Evolutionary conservation across 164 flowering plant genomes (phyloP), one percentile per base, ranked within the genome.

Genomic region (Brasenia schreberi): DNA sequence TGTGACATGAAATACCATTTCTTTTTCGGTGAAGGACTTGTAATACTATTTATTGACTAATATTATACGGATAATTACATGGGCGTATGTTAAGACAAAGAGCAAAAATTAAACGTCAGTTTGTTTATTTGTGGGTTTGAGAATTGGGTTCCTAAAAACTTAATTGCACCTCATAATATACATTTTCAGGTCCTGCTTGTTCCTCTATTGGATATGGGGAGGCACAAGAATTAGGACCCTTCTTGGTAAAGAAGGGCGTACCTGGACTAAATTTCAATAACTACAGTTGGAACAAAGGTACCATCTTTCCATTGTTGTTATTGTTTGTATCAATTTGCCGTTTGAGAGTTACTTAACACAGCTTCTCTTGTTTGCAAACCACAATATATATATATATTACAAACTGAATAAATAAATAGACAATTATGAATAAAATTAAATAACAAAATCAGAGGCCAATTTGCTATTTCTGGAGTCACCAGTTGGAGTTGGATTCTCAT

Each of bases 381-480:
- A n/a, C n/a, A n/a, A n/a, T n/a, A n/a, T n/a, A n/a, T n/a, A n/a
- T n/a, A n/a, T n/a, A n/a, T n/a, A n/a, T n/a, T n/a, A n/a, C n/a
- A n/a, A n/a, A n/a, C n/a, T n/a, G n/a, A n/a, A n/a, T n/a, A n/a
- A n/a, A n/a, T n/a, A n/a, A n/a, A n/a, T n/a, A n/a, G n/a, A n/a
- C n/a, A n/a, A n/a, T n/a, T n/a, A n/a, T n/a, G n/a, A n/a, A n/a
- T n/a, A n/a, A n/a, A n/a, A n/a, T n/a, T n/a, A n/a, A n/a, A n/a
- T n/a, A n/a, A n/a, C n/a, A n/a, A n/a, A n/a, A n/a, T n/a, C 65
- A 72, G 75, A 69, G 65, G 75, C 75, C 9, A 72, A 68, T 68
- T 62, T 72, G 58, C 59, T 72, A 12, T 68, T 72, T 42, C 52
- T 72, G 65, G 75, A 72, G 61, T 58, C 65, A 16, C 75, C 68